A percentile compares a stretch with the other conserved stretches of the same genome.
phyloP scores from a whole-genome alignment of 495 filamentous ascomycete species.

The Penicillium lagena region DNA sequence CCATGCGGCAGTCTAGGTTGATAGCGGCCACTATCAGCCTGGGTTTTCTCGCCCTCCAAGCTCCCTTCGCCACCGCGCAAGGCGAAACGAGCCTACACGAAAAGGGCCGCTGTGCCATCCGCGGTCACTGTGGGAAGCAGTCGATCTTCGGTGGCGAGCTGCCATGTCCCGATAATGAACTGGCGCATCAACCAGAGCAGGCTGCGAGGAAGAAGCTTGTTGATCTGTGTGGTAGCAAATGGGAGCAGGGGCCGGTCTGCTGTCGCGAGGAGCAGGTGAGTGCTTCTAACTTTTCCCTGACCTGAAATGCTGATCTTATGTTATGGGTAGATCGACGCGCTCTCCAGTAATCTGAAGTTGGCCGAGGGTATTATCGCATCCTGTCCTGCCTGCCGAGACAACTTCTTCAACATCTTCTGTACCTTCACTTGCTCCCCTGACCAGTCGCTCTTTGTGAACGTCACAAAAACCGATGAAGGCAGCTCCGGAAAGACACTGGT shows the following conservation, averaged over 20 bases:
- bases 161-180: conserved; percentile 89
- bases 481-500: conserved; percentile 66
- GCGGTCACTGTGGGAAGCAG: conserved; percentile 85
- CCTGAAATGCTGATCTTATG: not conserved
- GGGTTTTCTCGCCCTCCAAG: conserved; percentile 21
- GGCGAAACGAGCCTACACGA: conserved; percentile 66
- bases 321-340: conserved; percentile 56
- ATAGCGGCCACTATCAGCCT: conserved; percentile 23
- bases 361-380: conserved; percentile 82
- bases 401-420: conserved; percentile 97
- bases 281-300: not conserved
- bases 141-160: conserved; percentile 80
- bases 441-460: conserved; percentile 91
- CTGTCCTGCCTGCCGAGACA: conserved; percentile 92
- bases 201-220: conserved; percentile 68
- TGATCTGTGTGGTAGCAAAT: conserved; percentile 79
- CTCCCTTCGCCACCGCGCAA: conserved; percentile 23
- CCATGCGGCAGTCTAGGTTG: conserved; percentile 31
- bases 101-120: conserved; percentile 81
- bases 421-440: conserved; percentile 96
- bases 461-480: conserved; percentile 65
- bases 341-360: conserved; percentile 76
- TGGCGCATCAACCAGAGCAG: conserved; percentile 65
- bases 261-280: conserved; percentile 74
- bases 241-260: conserved; percentile 77